These are phyloP conservation scores for Pinus taeda DNA, from an alignment of 75 land plant genomes.

Conservation along the genomic window DNA sequence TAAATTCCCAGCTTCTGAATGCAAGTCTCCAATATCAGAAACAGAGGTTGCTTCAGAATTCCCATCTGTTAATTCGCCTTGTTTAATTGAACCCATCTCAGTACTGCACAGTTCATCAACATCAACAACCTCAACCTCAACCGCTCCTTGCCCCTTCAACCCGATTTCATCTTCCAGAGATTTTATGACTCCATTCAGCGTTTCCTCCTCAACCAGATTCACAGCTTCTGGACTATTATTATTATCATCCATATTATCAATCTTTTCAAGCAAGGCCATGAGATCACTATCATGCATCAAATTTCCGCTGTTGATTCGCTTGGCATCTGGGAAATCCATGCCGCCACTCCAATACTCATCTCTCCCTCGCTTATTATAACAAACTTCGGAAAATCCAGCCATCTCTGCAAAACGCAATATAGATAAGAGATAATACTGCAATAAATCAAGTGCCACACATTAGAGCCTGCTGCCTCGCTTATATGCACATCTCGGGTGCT, in stretches of 20 bases:
- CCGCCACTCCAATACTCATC: conserved; percentile 6
- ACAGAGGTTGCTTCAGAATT: conserved; percentile 1
- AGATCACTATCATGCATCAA: neutral
- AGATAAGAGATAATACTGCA: no score
- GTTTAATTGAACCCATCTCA: neutral
- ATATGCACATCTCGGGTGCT: neutral
- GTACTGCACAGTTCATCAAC: neutral
- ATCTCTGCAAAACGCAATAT: neutral
- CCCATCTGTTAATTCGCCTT: neutral
- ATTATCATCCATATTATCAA: neutral
- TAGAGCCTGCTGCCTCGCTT: neutral
- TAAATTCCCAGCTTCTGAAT: neutral
- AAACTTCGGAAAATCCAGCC: neutral
- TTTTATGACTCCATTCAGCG: neutral
- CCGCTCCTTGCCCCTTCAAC: neutral
- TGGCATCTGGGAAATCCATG: neutral
- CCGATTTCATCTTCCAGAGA: conserved; percentile 5
- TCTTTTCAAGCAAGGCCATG: conserved; percentile 1
- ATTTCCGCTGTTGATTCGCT: neutral
- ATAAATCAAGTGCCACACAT: no score
- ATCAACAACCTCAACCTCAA: neutral
- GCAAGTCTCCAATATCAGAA: neutral
- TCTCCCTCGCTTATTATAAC: conserved; percentile 8
- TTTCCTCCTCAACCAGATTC: neutral
- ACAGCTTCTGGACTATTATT: neutral